Base-by-base conservation (phyloP, 2,329 filamentous ascomycete genomes). In the Aspergillus terreus region DNA sequence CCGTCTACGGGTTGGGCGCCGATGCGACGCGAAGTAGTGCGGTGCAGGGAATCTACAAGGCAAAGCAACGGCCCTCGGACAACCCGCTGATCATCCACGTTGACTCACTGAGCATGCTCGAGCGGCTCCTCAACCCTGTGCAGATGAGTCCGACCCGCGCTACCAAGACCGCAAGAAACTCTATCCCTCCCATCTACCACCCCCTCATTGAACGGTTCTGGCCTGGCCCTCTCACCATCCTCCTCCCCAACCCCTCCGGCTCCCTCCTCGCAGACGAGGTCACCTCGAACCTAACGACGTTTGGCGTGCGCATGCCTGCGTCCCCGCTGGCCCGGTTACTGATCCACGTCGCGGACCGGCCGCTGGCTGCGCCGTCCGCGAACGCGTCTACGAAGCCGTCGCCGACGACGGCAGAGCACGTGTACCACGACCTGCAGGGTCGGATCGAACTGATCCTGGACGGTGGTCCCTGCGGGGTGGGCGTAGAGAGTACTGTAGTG, bases 31-130 rank as follows among this genome's bases (percentile, higher is more conserved):
- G 90, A 62, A 90, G 86, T 63, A 78, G 76, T 21, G 88, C 92
- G 2, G 92, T 97, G 6, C 84, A 81, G 64, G 92, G 91, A n/a
- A 99, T 99, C 59, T 99, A 94, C 71, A 79, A 83, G 19, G 91
- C 90, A 47, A 99, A 99, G 74, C 88, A 90, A 50, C 78, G 94
- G 50, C 94, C 94, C 3, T 88, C 87, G 6, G 94, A 99, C 67
- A 99, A 99, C 69, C 94, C 94, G 15, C 82, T 99, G 52, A 99
- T 99, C 60, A 85, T 96, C 21, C 94, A 99, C 70, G 79, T 97
- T 49, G 85, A 86, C 62, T 94, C 94, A 49, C 72, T 96, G 10
- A 73, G 80, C 19, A 94, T 95, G 81, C 75, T 95, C 51, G 78
- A 86, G 49, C 71, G 72, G 4, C 70, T 95, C 9, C 74, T 95